Base-by-base conservation (phyloP, 2,329 filamentous ascomycete genomes). In the Alternaria atra region DNA sequence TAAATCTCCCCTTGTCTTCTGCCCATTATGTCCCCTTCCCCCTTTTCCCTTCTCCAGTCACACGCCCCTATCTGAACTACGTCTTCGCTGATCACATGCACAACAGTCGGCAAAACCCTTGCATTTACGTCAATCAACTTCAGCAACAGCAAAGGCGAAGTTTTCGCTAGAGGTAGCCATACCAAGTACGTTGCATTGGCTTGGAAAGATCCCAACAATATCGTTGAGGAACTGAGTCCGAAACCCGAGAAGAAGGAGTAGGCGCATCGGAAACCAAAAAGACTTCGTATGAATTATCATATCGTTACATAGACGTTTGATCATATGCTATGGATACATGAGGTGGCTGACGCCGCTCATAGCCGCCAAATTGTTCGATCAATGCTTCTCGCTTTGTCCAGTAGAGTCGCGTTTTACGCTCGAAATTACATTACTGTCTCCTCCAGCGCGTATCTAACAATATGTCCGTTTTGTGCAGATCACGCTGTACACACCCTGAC, bases 91-190 rank as follows among this genome's bases (percentile, higher is more conserved):
- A 54, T 50, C 9, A 55, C 20, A 12, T 20, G 20, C 0, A 20
- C 10, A 8, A 8, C 58, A 87, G 86, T 90, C 69, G 88, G 88
- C 27, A 90, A 90, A 75, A 90, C 85, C 2, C 78, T 90, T 35
- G 88, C 88, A 6, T 90, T 84, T 69, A 90, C 88, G 0, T 85
- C 81, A 4, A 87, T 90, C 65, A 82, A 81, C 48, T 90, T 91
- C 74, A 82, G 79, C 60, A 89, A 90, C 66, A 78, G 73, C 15
- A 84, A 86, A 58, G 82, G 87, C 48, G 84, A 90, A 52, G 61
- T 90, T 8, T 84, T 90, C 55, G 88, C 88, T 2, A 80, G 88
- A 60, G 88, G 88, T 3, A 90, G 88, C 68, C 88, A 91, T 76
- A 90, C 88, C 2, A 91, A 91, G 82, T 89, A 86, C 66, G 81